phyloP scores from a whole-genome alignment of 805 yeast species.

The Ogataea corticis region DNA sequence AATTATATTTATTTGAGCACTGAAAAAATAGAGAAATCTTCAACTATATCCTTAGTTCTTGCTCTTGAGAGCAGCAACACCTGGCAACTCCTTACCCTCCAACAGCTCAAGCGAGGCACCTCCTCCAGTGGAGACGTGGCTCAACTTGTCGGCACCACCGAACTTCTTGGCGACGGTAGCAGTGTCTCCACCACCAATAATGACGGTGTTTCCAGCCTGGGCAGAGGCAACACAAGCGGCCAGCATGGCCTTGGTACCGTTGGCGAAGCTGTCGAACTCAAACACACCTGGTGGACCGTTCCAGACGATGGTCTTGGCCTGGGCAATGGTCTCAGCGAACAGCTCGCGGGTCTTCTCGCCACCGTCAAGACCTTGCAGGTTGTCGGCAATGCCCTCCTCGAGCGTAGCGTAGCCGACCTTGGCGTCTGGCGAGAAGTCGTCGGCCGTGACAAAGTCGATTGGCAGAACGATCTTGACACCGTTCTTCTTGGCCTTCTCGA shows the following conservation, averaged over 20 bases:
- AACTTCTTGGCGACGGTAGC: constrained; percentile 98
- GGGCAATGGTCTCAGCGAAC: constrained; percentile 78
- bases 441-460: constrained; percentile 94
- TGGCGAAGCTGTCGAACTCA: constrained; percentile 90
- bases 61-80: constrained; percentile 56
- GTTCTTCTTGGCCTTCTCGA: constrained; percentile 96
- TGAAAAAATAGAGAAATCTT: too few relatives aligned
- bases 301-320: constrained; percentile 98
- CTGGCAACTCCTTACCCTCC: constrained; percentile 98
- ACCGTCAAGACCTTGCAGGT: constrained; percentile 93
- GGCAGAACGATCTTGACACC: constrained; percentile 93
- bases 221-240: constrained; percentile 87
- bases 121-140: constrained; percentile 99
- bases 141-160: constrained; percentile 93
- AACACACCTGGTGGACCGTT: constrained; percentile 99
- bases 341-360: constrained; percentile 87
- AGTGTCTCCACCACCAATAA: constrained; percentile 99
- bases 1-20: too few relatives aligned
- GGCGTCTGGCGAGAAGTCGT: constrained; percentile 91
- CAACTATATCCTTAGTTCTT: constrained; percentile 6
- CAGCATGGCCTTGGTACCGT: constrained; percentile 88
- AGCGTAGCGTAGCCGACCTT: constrained; percentile 80
- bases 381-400: constrained; percentile 90
- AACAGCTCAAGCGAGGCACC: constrained; percentile 98
- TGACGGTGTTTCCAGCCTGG: constrained; percentile 87